phyloP scores from a whole-genome alignment of 2,329 filamentous ascomycete species.

The Aspergillus alliaceus region DNA sequence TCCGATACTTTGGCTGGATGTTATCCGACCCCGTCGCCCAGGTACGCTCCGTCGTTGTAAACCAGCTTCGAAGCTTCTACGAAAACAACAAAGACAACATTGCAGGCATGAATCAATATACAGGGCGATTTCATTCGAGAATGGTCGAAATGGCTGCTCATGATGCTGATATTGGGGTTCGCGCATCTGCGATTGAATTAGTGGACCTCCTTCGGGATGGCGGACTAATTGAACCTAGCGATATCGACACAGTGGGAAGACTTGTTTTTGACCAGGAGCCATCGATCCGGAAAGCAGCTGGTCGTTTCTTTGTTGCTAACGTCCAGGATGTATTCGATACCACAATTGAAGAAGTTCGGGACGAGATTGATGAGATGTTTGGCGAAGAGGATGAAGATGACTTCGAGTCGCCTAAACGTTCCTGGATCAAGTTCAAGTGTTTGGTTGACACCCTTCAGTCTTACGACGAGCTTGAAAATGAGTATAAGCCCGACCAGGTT shows the following conservation, averaged over 20 bases:
- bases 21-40: slow-evolving; percentile 75
- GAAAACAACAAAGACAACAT: slow-evolving; percentile 77
- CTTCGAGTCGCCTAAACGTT: slow-evolving; percentile 70
- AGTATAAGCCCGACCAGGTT: slow-evolving; percentile 27
- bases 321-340: slow-evolving; percentile 78
- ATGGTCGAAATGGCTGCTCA: slow-evolving; percentile 89
- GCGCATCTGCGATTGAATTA: slow-evolving; percentile 76
- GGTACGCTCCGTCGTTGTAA: slow-evolving; percentile 81
- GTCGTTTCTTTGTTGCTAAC: slow-evolving; percentile 85
- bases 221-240: slow-evolving; percentile 84
- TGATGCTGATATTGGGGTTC: slow-evolving; percentile 78
- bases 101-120: slow-evolving; percentile 77
- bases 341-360: slow-evolving; percentile 80
- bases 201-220: slow-evolving; percentile 79
- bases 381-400: slow-evolving; percentile 70
- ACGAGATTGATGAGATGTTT: slow-evolving; percentile 73
- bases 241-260: slow-evolving; percentile 84
- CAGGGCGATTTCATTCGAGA: slow-evolving; percentile 82
- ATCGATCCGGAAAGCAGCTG: slow-evolving; percentile 82
- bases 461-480: slow-evolving; percentile 68
- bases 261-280: slow-evolving; percentile 86
- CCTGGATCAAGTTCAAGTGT: slow-evolving; percentile 91
- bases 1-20: slow-evolving; percentile 94
- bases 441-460: slow-evolving; percentile 78
- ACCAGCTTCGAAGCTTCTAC: slow-evolving; percentile 77